A percentile compares a stretch with the other conserved stretches of the same genome.
Conservation (phyloP, 805 yeast genomes). For the Suhomyces canberraensis region DNA sequence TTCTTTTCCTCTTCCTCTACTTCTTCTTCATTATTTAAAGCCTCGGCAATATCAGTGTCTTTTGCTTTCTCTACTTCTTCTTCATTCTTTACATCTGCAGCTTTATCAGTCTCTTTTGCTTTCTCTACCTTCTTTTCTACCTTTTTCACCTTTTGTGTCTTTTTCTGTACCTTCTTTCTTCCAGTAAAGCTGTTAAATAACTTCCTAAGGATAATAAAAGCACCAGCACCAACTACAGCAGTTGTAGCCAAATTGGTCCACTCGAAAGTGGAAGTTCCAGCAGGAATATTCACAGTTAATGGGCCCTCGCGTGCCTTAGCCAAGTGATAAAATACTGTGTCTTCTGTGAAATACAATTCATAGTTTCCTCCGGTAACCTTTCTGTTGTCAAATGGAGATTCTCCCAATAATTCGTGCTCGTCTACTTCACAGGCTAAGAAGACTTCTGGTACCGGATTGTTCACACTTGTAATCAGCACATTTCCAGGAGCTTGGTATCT, state of each 20-base stretch:
- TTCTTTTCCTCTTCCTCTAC: too few relatives aligned
- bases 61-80: too few relatives aligned
- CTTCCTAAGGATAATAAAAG: conserved; percentile 4
- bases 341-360: conserved; percentile 36
- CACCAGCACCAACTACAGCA: conserved; percentile 9
- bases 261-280: conserved; percentile 8
- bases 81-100: too few relatives aligned
- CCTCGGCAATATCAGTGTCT: too few relatives aligned
- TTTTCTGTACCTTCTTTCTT: too few relatives aligned
- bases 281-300: conserved; percentile 8
- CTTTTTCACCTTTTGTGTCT: too few relatives aligned
- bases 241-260: conserved; percentile 5
- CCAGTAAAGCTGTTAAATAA: conserved; percentile 2
- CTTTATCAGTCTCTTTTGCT: not conserved
- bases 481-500: conserved; percentile 36
- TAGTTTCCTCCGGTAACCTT: conserved; percentile 29
- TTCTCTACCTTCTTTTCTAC: too few relatives aligned
- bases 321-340: conserved; percentile 38
- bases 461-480: conserved; percentile 11
- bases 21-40: too few relatives aligned
- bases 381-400: conserved; percentile 37
- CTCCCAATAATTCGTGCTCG: conserved; percentile 25
- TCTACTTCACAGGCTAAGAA: conserved; percentile 38
- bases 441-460: conserved; percentile 22
- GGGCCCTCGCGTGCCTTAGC: not conserved